Evolutionary conservation across 495 filamentous ascomycete species (phyloP), one percentile per base, ranked within the genome.

Genomic region (Penicillium salamii): DNA sequence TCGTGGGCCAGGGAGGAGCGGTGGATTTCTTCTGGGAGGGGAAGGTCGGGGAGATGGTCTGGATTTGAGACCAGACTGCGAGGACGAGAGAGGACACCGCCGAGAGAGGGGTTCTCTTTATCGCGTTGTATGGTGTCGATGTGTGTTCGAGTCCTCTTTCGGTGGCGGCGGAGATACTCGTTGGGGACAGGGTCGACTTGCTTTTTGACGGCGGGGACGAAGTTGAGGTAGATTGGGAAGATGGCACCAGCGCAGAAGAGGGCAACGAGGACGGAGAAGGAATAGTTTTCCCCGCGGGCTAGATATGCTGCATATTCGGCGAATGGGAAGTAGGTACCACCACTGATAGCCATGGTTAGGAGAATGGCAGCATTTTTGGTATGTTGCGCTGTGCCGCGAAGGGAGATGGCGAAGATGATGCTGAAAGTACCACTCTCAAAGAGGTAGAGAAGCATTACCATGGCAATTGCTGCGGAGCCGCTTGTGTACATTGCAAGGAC

Each of bases 371-470:
- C 84, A 7, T 77, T 74, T 54, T 87, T 87, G 4, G 81, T 84
- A 58, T 83, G 74, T 11, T 60, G 65, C 7, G 78, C 84, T 12
- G 82, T 72, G 13, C 85, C 85, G 24, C 82, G 83, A 5, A 87
- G 54, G 3, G 76, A 71, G 26, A 81, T 75, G 31, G 78, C 79
- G 55, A 80, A 87, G 50, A 86, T 79, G 33, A 80, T 78, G 46
- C 81, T 77, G 67, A 85, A 89, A 3, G 77, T 70, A 28, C 76
- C 72, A 44, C 78, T 76, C 67, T 88, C 78, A 48, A 86, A 85
- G 37, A 87, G 77, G 52, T 76, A 81, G 36, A 83, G 52, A 42
- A 86, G 59, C 47, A 82, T 68, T 24, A 76, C 61, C 64, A 81
- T 77, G 7, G 67, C 68, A 20, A 78, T 66, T 18, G 77, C 76